Conservation (phyloP, 345 rosid genomes). For the Populus nigra region DNA sequence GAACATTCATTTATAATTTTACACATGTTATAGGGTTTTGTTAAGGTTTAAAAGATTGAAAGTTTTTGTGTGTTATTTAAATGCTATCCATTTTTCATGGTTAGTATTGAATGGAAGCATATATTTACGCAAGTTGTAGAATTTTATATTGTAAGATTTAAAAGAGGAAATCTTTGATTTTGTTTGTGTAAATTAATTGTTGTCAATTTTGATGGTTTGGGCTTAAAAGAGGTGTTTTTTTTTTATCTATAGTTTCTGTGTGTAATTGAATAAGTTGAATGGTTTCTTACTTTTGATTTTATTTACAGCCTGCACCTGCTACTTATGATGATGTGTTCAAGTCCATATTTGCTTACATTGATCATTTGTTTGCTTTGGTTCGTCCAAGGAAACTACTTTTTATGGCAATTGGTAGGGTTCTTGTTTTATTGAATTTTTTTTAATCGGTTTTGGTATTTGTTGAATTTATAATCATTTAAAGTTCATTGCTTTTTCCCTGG, state of each 20-base stretch:
- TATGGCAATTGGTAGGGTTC: slow-evolving; percentile 81
- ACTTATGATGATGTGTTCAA: slow-evolving; percentile 90
- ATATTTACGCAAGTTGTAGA: neutral
- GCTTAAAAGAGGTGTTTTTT: neutral
- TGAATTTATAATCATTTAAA: neutral
- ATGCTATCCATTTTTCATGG: neutral
- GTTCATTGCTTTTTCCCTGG: neutral
- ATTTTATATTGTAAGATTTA: neutral
- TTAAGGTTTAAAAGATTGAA: neutral
- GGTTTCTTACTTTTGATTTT: slow-evolving; percentile 10
- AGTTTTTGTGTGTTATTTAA: neutral
- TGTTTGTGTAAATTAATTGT: neutral
- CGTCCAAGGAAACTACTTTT: slow-evolving; percentile 96
- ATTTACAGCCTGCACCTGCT: slow-evolving; percentile 78
- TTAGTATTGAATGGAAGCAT: too few relatives aligned
- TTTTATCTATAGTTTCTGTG: neutral
- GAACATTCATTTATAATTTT: neutral
- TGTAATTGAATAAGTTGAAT: neutral
- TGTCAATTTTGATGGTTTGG: neutral
- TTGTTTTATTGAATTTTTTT: neutral
- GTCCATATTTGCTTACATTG: slow-evolving; percentile 84
- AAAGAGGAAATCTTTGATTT: neutral
- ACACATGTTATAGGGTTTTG: neutral
- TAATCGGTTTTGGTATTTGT: neutral
- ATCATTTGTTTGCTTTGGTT: slow-evolving; percentile 77